Evolutionary conservation across 1,284 basidiomycete species (phyloP), one percentile per base, ranked within the genome.

Genomic region (Mycena sp.): DNA sequence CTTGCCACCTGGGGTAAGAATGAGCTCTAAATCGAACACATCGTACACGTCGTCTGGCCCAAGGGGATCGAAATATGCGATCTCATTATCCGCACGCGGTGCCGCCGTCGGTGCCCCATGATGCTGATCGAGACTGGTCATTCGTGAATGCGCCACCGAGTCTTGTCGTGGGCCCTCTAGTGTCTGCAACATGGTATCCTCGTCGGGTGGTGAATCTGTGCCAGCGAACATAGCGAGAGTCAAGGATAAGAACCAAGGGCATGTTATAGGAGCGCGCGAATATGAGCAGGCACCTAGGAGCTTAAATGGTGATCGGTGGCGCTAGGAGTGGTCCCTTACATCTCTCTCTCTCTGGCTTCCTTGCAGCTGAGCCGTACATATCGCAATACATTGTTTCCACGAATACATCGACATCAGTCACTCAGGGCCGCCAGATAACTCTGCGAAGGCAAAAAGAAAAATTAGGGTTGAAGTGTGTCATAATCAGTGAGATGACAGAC

Each of bases 401-500:
- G 38, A 17, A 43, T 46, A 58, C 25, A 37, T 40, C 50, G 19
- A 51, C 32, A 28, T 74, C 64, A 80, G 66, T 80, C 80, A 35
- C 68, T 73, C n/a, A 76, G 65, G 6, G 80, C 81, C 6, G 80
- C 81, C 10, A 83, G 73, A 67, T 82, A 83, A 58, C 81, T 81
- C 81, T 83, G 62, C 12, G 60, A 48, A 26, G 41, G n/a, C 19
- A 41, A 41, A 19, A 35, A 41, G 21, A 41, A 32, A 48, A 21
- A 28, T 50, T 7, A 58, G 23, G 29, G 41, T n/a, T 44, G n/a
- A 28, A 21, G 21, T n/a, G 29, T 10, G 30, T 6, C n/a, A 23
- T 25, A n/a, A 58, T 50, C 50, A 30, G 26, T 43, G 30, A 59
- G 29, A 35, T 17, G 40, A 76, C 87, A 68, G 64, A 90, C 92